Evolutionary conservation across 2,329 filamentous ascomycete species (phyloP), one percentile per base, ranked within the genome.

Genomic region (Ambrosiella cleistominuta): DNA sequence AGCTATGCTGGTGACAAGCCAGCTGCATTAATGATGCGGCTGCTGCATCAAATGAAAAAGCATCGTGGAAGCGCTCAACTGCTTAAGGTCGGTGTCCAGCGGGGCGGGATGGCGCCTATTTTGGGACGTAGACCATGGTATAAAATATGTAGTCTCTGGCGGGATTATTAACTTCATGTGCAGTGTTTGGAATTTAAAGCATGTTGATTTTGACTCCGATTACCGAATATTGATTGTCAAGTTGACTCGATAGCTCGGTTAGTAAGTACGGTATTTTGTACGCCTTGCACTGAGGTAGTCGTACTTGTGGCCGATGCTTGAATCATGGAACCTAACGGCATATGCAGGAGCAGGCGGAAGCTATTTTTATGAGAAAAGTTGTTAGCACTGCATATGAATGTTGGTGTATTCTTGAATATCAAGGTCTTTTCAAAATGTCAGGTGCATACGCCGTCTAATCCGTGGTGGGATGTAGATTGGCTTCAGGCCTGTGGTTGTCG

Each of bases 41-140:
- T 57, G 55, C 45, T 47, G 4, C 19, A 37, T 40, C 55, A 35
- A 57, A 57, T 57, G 35, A 51, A 39, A 51, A 11, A 7, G 37
- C 12, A 3, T 47, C 42, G 37, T 27, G 19, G 35, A 57, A 57
- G 55, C 55, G 55, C 55, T 45, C 45, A 57, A 55, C n/a, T 51
- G 55, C 12, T 39, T 15, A 7, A 39, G 45, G 42, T 57, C 51
- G 45, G 35, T 57, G 55, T 36, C 55, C 36, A 57, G 51, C 36
- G n/a, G 45, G 37, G 55, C 13, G 45, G 55, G 13, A 51, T 50
- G 55, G 55, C 44, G 55, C 44, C 55, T 57, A 57, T 50, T 50
- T 36, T 57, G 11, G 37, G 38, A 51, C 9, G 6, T 51, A 36
- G 47, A n/a, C 39, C 39, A 27, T 27, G 27, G 27, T 27, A 27